A percentile compares a stretch with the other conserved stretches of the same genome.
Evolutionary conservation across 2,329 filamentous ascomycete genomes (phyloP).

Genomic region (Alternaria hordeiaustralica): DNA sequence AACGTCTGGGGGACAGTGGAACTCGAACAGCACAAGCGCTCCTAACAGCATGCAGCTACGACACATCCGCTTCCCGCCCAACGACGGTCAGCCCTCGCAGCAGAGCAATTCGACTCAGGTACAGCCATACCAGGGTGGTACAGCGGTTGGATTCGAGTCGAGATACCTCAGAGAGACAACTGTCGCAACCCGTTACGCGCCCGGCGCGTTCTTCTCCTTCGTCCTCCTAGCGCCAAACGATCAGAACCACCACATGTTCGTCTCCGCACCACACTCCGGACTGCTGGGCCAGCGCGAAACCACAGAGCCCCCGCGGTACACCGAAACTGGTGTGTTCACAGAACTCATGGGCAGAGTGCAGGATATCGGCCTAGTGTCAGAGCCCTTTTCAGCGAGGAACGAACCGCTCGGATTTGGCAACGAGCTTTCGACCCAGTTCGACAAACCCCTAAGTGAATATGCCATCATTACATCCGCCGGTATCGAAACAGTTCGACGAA

Average conservation of each 20-base stretch:
- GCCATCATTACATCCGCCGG: conserved; percentile 91
- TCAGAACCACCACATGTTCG: conserved; percentile 73
- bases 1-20: conserved; percentile 73
- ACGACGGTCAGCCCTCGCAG: conserved; percentile 33
- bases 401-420: conserved; percentile 84
- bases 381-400: conserved; percentile 69
- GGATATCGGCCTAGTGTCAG: conserved; percentile 78
- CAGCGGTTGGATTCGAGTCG: conserved; percentile 38
- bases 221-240: conserved; percentile 67
- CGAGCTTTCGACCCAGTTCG: conserved; percentile 95
- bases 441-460: conserved; percentile 79
- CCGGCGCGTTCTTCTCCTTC: conserved; percentile 91
- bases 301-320: conserved; percentile 66
- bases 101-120: conserved; percentile 35
- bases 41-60: conserved; percentile 98
- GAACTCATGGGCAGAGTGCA: conserved; percentile 76
- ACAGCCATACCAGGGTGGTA: conserved; percentile 37
- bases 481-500: conserved; percentile 82
- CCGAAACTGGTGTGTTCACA: conserved; percentile 82
- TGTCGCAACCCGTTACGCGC: conserved; percentile 70
- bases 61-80: conserved; percentile 91
- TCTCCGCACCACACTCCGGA: conserved; percentile 86
- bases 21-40: conserved; percentile 66
- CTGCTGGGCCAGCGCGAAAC: conserved; percentile 70
- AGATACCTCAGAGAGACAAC: conserved; percentile 44